Percentiles rank a stretch among this genome's conserved stretches.
Conservation (phyloP, 2,329 filamentous ascomycete genomes). For the Incumbomyces lentus region DNA sequence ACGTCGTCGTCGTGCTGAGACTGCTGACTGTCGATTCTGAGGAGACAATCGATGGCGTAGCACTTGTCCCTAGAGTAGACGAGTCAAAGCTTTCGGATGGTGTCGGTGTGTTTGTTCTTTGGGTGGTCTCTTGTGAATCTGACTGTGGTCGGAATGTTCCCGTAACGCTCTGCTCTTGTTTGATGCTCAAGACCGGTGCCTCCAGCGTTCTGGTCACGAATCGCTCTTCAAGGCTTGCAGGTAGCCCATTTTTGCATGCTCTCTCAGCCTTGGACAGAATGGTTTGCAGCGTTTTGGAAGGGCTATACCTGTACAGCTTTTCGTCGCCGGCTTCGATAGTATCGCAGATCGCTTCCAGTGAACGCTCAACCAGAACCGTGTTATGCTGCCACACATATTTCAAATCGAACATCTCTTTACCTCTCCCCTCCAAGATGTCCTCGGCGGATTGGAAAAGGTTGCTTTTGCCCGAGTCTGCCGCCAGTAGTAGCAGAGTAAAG, state of each 20-base stretch:
- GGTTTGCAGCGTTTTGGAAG: constrained; percentile 56
- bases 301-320: constrained; percentile 69
- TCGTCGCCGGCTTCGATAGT: constrained; percentile 74
- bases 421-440: constrained; percentile 38
- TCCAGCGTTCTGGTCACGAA: constrained; percentile 70
- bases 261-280: constrained; percentile 61
- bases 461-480: constrained; percentile 33
- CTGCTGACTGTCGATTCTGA: constrained; percentile 30
- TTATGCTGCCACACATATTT: constrained; percentile 31
- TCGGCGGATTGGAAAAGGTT: constrained; percentile 39
- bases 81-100: constrained; percentile 15
- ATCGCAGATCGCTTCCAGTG: constrained; percentile 67
- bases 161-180: constrained; percentile 41
- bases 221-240: constrained; percentile 71
- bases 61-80: constrained; percentile 18
- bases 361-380: constrained; percentile 44
- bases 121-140: constrained; percentile 21
- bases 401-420: constrained; percentile 32
- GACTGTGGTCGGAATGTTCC: constrained; percentile 19
- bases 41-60: constrained; percentile 26
- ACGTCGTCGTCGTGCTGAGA: constrained; percentile 25
- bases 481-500: constrained; percentile 68
- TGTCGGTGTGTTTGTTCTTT: constrained; percentile 22
- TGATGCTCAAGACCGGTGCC: constrained; percentile 61
- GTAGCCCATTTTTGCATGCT: constrained; percentile 57